Base-by-base conservation (phyloP, 2,329 filamentous ascomycete species). In the Fonsecaea nubica region DNA sequence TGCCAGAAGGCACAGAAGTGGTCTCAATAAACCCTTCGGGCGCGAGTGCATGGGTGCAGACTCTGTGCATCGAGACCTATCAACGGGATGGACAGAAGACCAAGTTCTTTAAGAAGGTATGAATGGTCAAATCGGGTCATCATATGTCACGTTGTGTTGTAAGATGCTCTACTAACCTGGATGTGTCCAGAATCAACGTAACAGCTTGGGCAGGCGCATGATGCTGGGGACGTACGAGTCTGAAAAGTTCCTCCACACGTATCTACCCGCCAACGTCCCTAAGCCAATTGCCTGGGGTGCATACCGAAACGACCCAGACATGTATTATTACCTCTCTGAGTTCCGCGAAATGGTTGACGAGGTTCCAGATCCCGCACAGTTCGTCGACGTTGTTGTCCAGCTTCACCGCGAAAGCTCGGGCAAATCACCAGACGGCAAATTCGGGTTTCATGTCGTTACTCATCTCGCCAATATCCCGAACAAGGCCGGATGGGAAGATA, bases 371-470 rank as follows among this genome's bases (percentile, higher is more conserved):
- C 55, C 55, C 3, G 3, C n/a, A 25, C 12, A 10, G 8, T 18
- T 9, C 9, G 35, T 58, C 9, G 36, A 35, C 4, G 13, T 36
- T 2, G 36, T 58, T 8, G 42, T 58, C 33, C 36, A 58, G 30
- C 55, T 58, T 21, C 1, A 8, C 21, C 35, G 25, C 25, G 0
- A 25, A 25, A 25, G 25, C 25, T 25, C 25, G 25, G 25, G 25
- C 25, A 25, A 25, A 25, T 57, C 54, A 3, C 55, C 55, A 1
- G 32, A 18, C 2, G 48, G 59, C 2, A 54, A 36, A 36, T 62
- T 62, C 21, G 48, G 48, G 6, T 75, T 75, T 48, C 69, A 73
- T 50, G 58, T 73, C 9, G 69, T 68, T 4, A 76, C 72, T 6
- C 52, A 58, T 33, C 38, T 50, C 1, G 32, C 35, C 3, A 60